Conservation (phyloP, 345 rosid species). For the Orychophragmus violaceus region DNA sequence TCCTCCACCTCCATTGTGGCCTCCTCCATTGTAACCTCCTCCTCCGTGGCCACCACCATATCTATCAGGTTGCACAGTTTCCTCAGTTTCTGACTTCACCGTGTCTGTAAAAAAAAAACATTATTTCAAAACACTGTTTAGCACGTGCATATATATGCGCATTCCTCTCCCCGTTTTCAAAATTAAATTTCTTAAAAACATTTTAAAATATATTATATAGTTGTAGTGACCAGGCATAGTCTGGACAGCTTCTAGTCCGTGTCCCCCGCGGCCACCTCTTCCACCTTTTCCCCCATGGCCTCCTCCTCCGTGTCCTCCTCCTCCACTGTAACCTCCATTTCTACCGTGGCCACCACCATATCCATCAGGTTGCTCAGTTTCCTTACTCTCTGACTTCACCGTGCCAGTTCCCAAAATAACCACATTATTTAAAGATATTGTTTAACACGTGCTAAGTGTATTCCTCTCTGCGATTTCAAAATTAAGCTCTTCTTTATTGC, state of each 20-base stretch:
- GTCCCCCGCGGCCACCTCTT: no score
- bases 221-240: no score
- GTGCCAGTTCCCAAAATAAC: neutral
- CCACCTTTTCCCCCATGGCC: no score
- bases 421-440: neutral
- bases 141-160: neutral
- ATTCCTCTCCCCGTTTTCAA: neutral
- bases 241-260: no score
- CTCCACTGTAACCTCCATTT: no score
- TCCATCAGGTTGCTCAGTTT: constrained; percentile 13
- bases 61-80: constrained; percentile 5
- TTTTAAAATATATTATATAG: no score
- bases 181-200: no score
- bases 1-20: neutral
- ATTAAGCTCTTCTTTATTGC: neutral
- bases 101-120: neutral
- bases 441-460: neutral
- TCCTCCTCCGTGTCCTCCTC: no score
- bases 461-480: neutral
- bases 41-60: neutral
- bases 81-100: neutral
- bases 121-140: neutral
- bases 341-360: neutral
- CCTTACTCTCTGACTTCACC: constrained; percentile 4
- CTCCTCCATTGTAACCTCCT: no score